Base-by-base conservation (phyloP, 1,139 yeast genomes). In the Schwanniomyces etchellsii region DNA sequence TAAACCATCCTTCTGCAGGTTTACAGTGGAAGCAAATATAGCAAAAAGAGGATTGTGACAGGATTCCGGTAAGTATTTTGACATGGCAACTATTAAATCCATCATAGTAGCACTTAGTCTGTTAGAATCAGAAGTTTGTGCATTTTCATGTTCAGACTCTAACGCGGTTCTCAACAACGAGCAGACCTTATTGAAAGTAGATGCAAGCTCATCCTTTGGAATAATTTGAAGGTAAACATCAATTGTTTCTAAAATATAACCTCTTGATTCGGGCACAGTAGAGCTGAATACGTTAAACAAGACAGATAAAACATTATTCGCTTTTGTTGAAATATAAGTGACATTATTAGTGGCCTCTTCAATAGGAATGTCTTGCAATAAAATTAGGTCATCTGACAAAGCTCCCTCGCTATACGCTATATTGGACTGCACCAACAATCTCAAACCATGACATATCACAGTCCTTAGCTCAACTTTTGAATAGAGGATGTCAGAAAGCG, bases 281-380 rank as follows among this genome's bases (percentile, higher is more conserved):
- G 88, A 88, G 14, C 93, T 76, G 56, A 84, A 91, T 18, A 91
- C 93, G 45, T 91, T 91, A 66, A 91, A 86, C 35, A 93, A 64
- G 16, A 88, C 96, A 14, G 95, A 82, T 36, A 91, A 67, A 31
- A 91, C 53, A 44, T 91, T 89, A 5, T 82, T 60, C 4, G 95
- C 76, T 43, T 77, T 79, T 1, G 74, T 38, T 0, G 85, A 63
- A 39, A 91, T 61, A 45, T 75, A 82, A 37, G 73, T 71, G 32
- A 88, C 44, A 44, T 81, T 79, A 29, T 63, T 47, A 35, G 60
- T 50, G 1, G 96, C 76, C 35, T 72, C 67, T 13, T 59, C 59
- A 20, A 70, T 58, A 6, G 91, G 73, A 47, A 83, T 77, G 35
- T 69, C 70, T 50, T 80, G 77, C 36, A 73, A 73, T 39, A 80